Conservation (phyloP, 345 rosid genomes). For the Moringa oleifera region DNA sequence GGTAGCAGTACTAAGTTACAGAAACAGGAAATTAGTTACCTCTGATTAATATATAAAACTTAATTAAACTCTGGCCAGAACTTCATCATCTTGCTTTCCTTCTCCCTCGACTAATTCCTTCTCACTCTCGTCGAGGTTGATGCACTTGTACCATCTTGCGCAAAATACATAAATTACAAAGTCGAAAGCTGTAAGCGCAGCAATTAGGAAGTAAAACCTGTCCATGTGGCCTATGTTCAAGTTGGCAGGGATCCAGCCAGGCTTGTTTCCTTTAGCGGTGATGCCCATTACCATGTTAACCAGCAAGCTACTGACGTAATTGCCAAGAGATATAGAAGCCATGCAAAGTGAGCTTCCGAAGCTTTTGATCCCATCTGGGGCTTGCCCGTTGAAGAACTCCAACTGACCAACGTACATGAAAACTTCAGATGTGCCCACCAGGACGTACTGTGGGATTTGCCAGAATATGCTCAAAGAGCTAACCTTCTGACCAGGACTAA, state of each 20-base stretch:
- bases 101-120: no score
- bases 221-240: slow-evolving; percentile 75
- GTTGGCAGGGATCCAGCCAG: slow-evolving; percentile 79
- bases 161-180: slow-evolving; percentile 49
- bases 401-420: slow-evolving; percentile 92
- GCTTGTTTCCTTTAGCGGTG: slow-evolving; percentile 42
- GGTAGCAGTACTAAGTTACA: no score
- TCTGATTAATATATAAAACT: no score
- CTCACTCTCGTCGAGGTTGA: slow-evolving; percentile 38
- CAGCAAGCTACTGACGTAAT: slow-evolving; percentile 72
- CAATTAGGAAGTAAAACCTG: slow-evolving; percentile 67
- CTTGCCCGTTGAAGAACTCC: slow-evolving; percentile 86
- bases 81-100: no score
- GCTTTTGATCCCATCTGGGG: slow-evolving; percentile 88
- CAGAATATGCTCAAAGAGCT: slow-evolving; percentile 72
- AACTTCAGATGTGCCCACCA: slow-evolving; percentile 81
- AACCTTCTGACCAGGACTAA: slow-evolving; percentile 37
- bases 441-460: slow-evolving; percentile 84
- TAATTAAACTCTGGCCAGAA: no score
- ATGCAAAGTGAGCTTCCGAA: slow-evolving; percentile 92
- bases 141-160: slow-evolving; percentile 73
- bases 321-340: slow-evolving; percentile 95
- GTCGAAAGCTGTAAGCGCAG: slow-evolving; percentile 56
- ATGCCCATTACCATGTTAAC: slow-evolving; percentile 60
- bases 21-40: no score